These are phyloP conservation scores for Austroboletus niveus DNA, from an alignment of 1,284 basidiomycete genomes.

Conservation along the genomic window DNA sequence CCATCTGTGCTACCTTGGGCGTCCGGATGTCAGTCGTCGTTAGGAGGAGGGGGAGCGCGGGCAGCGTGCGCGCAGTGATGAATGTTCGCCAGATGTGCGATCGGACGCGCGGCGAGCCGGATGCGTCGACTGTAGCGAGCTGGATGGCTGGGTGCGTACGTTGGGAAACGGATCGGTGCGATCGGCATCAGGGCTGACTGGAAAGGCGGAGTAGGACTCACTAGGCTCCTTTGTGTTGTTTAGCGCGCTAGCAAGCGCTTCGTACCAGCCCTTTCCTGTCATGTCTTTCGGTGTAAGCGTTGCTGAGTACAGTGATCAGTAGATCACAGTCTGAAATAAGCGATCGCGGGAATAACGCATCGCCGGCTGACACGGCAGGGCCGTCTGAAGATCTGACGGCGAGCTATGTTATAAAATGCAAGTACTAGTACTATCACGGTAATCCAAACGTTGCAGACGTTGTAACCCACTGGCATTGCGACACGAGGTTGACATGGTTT, in stretches of 20 bases:
- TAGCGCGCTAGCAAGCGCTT: conserved; percentile 45
- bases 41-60: conserved; percentile 52
- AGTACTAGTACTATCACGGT: too few species aligned
- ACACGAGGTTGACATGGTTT: too few species aligned
- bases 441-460: too few species aligned
- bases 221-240: conserved; percentile 34
- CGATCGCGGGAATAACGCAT: too few species aligned
- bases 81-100: conserved; percentile 58
- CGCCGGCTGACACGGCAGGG: too few species aligned
- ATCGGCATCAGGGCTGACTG: not conserved
- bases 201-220: conserved; percentile 2
- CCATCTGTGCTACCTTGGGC: conserved; percentile 55
- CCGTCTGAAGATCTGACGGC: too few species aligned
- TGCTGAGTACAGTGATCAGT: too few species aligned
- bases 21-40: conserved; percentile 60
- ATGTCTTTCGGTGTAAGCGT: not conserved
- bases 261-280: conserved; percentile 43
- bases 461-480: too few species aligned
- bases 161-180: too few species aligned
- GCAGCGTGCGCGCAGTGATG: conserved; percentile 39
- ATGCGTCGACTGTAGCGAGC: conserved; percentile 53
- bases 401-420: too few species aligned
- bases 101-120: conserved; percentile 52
- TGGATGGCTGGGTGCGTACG: conserved; percentile 47
- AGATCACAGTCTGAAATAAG: too few species aligned